phyloP scores from a whole-genome alignment of 2,329 filamentous ascomycete species.

The Colletotrichum lini region DNA sequence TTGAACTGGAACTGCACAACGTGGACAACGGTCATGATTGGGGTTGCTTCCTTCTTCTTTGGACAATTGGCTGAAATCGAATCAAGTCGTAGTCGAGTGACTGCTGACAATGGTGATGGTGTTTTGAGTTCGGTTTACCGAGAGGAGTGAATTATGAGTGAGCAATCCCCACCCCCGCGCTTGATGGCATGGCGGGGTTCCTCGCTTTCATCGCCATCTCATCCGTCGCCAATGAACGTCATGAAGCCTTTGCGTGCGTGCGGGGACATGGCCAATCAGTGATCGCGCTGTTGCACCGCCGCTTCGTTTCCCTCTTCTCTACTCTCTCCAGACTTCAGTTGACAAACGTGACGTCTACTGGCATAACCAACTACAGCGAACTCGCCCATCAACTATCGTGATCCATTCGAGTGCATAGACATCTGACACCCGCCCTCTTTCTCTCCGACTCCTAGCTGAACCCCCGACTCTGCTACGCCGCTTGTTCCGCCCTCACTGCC shows the following conservation, averaged over 20 bases:
- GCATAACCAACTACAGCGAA: background rate
- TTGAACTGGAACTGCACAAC: constrained; percentile 79
- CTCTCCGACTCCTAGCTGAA: too few relatives aligned
- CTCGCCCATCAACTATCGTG: background rate
- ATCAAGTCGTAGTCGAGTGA: background rate
- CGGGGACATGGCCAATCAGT: background rate
- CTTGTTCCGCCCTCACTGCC: background rate
- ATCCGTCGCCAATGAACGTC: constrained; percentile 9
- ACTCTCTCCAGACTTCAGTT: background rate
- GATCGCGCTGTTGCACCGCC: background rate
- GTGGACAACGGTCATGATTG: constrained; percentile 74
- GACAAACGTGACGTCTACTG: constrained; percentile 2
- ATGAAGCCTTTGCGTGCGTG: constrained; percentile 3
- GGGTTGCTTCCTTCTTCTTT: background rate
- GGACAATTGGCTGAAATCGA: background rate
- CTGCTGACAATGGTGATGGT: background rate
- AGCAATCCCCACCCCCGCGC: too few relatives aligned
- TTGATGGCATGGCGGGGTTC: background rate
- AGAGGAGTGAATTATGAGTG: background rate
- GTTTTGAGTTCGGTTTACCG: background rate
- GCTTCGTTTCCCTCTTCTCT: background rate
- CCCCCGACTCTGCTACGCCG: too few relatives aligned
- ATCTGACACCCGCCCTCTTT: background rate
- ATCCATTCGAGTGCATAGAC: background rate
- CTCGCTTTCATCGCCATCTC: background rate